Evolutionary conservation across 345 rosid species (phyloP), one percentile per base, ranked within the genome.

Genomic region (Cardamine chenopodiifolia): DNA sequence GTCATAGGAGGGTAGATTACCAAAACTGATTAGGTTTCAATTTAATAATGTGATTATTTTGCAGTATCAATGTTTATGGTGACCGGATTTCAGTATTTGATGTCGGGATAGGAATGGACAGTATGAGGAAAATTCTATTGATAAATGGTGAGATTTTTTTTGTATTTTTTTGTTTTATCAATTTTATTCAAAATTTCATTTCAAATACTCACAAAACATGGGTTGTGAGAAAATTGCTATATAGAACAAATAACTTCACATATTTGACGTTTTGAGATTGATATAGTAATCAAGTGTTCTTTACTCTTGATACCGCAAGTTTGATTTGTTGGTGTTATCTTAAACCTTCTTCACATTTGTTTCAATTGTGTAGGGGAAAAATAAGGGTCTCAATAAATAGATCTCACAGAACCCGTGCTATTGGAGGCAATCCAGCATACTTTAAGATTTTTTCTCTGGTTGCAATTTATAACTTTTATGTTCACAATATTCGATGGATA

Each of bases 71-170:
- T 55, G 49, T 90, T 61, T 45, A 12, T 53, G 63, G 73, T 60
- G 85, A 85, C 65, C 67, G 26, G 62, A 83, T 90, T 70, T 75
- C 87, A 59, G 81, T 90, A 59, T 86, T 90, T 82, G 97, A 90
- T 77, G 64, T 90, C 18, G 97, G 94, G 62, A 80, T 74, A 58
- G 97, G 94, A 78, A 90, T 90, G 97, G 94, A 90, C 71, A 75
- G 68, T 34, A 86, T 70, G 89, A 86, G 10, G 82, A 78, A 61
- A 83, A 85, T 61, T 82, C 84, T 61, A 82, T 90, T 14, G 84
- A 53, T 23, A 87, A 88, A 76, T 90, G 97, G 97, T 90, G 78
- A 76, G 64, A 25, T 28, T 17, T 45, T 34, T n/a, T n/a, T n/a
- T n/a, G n/a, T n/a, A n/a, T n/a, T n/a, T n/a, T n/a, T n/a, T n/a